These are phyloP conservation scores for Vanilla planifolia DNA, from an alignment of 106 monocot species.

Conservation along the genomic window DNA sequence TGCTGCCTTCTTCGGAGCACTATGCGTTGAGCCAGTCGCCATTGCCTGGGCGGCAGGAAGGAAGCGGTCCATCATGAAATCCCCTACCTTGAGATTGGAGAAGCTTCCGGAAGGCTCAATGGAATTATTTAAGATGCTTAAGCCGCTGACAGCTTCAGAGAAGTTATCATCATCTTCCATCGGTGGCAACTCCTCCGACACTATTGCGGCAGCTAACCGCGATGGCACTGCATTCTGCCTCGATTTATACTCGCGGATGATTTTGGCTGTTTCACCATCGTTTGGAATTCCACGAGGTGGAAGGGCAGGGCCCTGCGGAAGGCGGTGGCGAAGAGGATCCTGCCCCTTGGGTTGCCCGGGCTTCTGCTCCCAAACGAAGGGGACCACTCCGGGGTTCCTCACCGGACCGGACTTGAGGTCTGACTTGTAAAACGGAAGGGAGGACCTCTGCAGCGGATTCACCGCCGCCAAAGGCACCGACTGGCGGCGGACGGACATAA, in stretches of 20 bases:
- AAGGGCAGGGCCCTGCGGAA: background rate
- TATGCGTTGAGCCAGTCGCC: slow-evolving; percentile 24
- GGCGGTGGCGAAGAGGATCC: background rate
- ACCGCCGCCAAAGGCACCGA: background rate
- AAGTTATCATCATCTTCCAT: slow-evolving; percentile 54
- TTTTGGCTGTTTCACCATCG: background rate
- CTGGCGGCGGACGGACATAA: slow-evolving; percentile 59
- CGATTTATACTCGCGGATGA: background rate
- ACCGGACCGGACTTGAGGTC: slow-evolving; percentile 49
- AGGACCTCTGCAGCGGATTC: slow-evolving; percentile 11
- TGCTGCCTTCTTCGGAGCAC: slow-evolving; percentile 4
- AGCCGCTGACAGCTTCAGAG: slow-evolving; percentile 62
- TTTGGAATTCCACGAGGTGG: slow-evolving; percentile 3
- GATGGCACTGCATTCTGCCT: background rate
- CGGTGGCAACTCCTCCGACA: slow-evolving; percentile 1
- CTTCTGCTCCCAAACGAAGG: slow-evolving; percentile 64
- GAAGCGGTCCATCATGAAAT: slow-evolving; percentile 68
- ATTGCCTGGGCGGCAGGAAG: slow-evolving; percentile 60
- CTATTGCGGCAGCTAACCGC: background rate
- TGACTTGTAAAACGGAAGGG: slow-evolving; percentile 57
- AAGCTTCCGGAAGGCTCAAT: slow-evolving; percentile 18
- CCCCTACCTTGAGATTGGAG: slow-evolving; percentile 39
- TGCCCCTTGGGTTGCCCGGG: slow-evolving; percentile 54
- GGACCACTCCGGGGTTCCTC: slow-evolving; percentile 41
- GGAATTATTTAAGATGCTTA: slow-evolving; percentile 21